Evolutionary conservation across 805 yeast species (phyloP).

Genomic region (Phaffomyces opuntiae): DNA sequence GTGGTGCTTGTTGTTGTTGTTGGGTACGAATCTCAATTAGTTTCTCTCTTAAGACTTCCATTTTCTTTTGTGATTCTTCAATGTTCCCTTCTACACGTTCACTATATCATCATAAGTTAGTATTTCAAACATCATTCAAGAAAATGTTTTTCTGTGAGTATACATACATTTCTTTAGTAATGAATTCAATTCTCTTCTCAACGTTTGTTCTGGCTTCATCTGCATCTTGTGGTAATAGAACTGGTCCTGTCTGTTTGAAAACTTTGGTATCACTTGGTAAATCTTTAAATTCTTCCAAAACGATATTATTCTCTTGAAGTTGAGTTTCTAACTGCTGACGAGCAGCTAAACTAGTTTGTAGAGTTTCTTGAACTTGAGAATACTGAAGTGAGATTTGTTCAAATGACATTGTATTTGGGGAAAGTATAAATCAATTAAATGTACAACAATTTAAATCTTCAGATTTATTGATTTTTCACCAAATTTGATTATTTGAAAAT

Average conservation of each 20-base stretch:
- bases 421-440: too few species aligned
- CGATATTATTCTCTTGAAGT: constrained; percentile 88
- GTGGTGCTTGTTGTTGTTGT: constrained; percentile 2
- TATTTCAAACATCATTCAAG: background rate
- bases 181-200: constrained; percentile 83
- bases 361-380: constrained; percentile 37
- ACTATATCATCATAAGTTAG: constrained; percentile 13
- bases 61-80: constrained; percentile 41
- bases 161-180: constrained; percentile 59
- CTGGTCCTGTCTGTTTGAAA: constrained; percentile 88
- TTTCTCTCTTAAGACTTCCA: constrained; percentile 55
- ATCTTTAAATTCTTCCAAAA: constrained; percentile 66
- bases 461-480: background rate
- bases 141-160: background rate
- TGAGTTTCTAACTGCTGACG: constrained; percentile 92
- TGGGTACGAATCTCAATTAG: constrained; percentile 39
- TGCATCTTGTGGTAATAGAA: constrained; percentile 82
- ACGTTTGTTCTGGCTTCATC: constrained; percentile 80
- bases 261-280: constrained; percentile 67
- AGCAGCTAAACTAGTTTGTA: constrained; percentile 52
- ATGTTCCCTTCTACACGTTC: constrained; percentile 68
- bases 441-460: background rate
- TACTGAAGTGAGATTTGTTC: constrained; percentile 32
- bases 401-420: background rate
- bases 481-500: background rate